Percentiles rank a stretch among this genome's conserved stretches.
Conservation (phyloP, 192 early-diverging fungal genomes). For the Phycomyces blakesleeanus region DNA sequence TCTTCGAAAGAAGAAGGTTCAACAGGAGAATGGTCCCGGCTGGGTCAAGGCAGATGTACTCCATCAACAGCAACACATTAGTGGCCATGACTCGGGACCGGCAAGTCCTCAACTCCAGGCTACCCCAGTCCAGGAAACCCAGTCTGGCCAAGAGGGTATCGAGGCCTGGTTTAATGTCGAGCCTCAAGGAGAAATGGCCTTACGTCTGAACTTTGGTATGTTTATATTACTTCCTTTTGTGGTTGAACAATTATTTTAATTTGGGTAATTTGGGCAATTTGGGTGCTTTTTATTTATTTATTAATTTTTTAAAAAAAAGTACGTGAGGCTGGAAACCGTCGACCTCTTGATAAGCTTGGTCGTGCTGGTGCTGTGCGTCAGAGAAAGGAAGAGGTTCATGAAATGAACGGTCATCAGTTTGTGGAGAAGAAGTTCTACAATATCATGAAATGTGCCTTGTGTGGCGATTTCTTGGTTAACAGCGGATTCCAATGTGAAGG, state of each 20-base stretch:
- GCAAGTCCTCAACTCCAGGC: not conserved
- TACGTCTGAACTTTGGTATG: slow-evolving; percentile 84
- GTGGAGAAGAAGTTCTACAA: slow-evolving; percentile 87
- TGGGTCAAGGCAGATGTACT: slow-evolving; percentile 47
- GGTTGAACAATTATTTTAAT: too few relatives aligned
- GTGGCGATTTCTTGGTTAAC: slow-evolving; percentile 90
- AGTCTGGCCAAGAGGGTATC: slow-evolving; percentile 47
- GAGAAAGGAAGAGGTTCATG: slow-evolving; percentile 76
- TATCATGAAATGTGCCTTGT: slow-evolving; percentile 97
- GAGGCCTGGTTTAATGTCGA: slow-evolving; percentile 91
- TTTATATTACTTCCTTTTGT: too few relatives aligned
- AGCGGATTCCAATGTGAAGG: slow-evolving; percentile 91
- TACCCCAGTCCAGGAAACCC: not conserved
- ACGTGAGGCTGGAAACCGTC: slow-evolving; percentile 50
- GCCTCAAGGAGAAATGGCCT: slow-evolving; percentile 82
- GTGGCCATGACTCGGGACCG: not conserved
- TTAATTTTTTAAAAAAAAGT: slow-evolving; percentile 27
- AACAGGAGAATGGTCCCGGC: slow-evolving; percentile 53
- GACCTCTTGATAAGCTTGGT: slow-evolving; percentile 58
- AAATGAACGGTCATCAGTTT: slow-evolving; percentile 94
- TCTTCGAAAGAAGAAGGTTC: slow-evolving; percentile 67
- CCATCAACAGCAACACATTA: slow-evolving; percentile 8
- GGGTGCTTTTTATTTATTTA: not conserved
- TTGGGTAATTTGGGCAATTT: too few relatives aligned
- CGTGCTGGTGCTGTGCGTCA: slow-evolving; percentile 77